phyloP scores from a whole-genome alignment of 2,329 filamentous ascomycete genomes.

The Apiospora malaysiana region DNA sequence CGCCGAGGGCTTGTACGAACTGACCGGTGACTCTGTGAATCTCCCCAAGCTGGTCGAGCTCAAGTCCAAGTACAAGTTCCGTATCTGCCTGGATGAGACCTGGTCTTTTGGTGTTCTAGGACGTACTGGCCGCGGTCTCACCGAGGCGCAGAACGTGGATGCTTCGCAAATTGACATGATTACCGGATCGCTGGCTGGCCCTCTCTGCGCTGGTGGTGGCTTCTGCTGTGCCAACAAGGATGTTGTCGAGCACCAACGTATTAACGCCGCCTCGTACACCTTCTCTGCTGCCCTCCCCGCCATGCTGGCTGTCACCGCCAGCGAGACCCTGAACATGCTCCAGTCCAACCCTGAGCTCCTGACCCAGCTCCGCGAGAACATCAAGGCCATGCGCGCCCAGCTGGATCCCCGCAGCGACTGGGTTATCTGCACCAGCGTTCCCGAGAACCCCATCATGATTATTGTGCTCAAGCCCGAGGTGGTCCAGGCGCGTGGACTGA shows the following conservation, averaged over 20 bases:
- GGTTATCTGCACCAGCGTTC: conserved; percentile 80
- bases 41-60: conserved; percentile 90
- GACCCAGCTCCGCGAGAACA: conserved; percentile 80
- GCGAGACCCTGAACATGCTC: conserved; percentile 84
- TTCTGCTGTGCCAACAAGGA: conserved; percentile 94
- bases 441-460: conserved; percentile 87
- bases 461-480: conserved; percentile 85
- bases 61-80: conserved; percentile 97
- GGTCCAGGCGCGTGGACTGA: conserved; percentile 71
- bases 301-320: conserved; percentile 92
- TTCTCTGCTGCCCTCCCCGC: conserved; percentile 95
- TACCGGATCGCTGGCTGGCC: conserved; percentile 87
- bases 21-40: conserved; percentile 82
- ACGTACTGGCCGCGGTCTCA: conserved; percentile 87
- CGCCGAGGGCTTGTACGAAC: conserved; percentile 93
- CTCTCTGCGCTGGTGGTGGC: conserved; percentile 89
- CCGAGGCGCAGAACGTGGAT: conserved; percentile 96
- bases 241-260: conserved; percentile 94
- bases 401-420: conserved; percentile 93
- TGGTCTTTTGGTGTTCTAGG: conserved; percentile 97
- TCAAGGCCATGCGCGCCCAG: conserved; percentile 82
- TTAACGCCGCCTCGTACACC: conserved; percentile 90
- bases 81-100: conserved; percentile 95
- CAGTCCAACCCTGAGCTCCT: conserved; percentile 88
- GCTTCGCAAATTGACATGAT: conserved; percentile 96